Base-by-base conservation (phyloP, 148 eudicot genomes). In the Cornus suecica region DNA sequence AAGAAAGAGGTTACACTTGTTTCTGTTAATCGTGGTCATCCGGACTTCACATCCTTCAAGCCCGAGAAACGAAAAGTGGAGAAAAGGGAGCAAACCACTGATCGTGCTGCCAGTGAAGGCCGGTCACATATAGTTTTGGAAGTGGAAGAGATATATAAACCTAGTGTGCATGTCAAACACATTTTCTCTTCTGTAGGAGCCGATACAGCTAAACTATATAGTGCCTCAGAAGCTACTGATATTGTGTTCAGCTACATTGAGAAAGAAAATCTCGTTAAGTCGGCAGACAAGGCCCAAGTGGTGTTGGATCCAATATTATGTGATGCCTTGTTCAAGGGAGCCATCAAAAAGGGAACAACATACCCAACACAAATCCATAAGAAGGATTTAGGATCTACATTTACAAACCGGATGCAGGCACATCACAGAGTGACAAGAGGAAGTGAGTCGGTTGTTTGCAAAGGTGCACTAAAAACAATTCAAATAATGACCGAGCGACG, bases 301-400 rank as follows among this genome's bases (percentile, higher is more conserved):
- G 82, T 85, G 73, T 78, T 95, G 77, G 97, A 95, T 89, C 88
- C 91, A 54, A 64, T 73, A 27, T 73, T 95, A 41, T 95, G 99
- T 80, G 99, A 95, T 89, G 97, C 94, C 52, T 83, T 95, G 70
- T 95, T 88, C 76, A 95, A 95, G 84, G 99, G 99, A 72, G 85
- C 90, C 52, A 83, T 92, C 24, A 95, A 95, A 66, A 95, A 92
- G 60, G 97, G 97, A 73, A 45, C 97, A 61, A 81, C 85, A 66
- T 95, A 95, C 75, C 99, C 99, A 13, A 92, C 97, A 75, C 97
- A 95, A 86, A 88, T 95, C 80, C 97, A 91, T 83, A 95, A 95
- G 81, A 92, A 91, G 86, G 97, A 92, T 84, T 71, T 95, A 27
- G 97, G 88, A 51, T 34, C 81, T 26, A 85, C 89, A 22, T 92